These are phyloP conservation scores for Botrytis fabae DNA, from an alignment of 2,329 filamentous ascomycete genomes.

Conservation along the genomic window DNA sequence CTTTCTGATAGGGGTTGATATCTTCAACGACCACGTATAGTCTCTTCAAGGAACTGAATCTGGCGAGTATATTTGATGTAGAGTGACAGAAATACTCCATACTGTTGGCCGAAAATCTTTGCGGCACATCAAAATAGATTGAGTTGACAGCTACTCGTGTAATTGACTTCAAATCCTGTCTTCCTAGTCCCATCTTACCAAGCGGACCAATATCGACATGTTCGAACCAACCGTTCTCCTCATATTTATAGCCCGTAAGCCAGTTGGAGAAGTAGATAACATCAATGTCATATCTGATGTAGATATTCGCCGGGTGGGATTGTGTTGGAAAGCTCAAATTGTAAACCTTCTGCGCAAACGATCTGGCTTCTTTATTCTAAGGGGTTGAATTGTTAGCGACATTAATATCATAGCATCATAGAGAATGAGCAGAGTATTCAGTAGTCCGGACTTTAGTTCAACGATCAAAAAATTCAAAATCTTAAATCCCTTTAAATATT, in stretches of 20 bases:
- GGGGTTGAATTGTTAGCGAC: not conserved
- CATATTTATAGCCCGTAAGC: not conserved
- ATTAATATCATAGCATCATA: not conserved
- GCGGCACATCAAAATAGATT: not conserved
- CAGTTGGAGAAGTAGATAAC: constrained; percentile 6
- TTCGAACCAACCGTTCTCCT: not conserved
- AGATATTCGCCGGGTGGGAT: not conserved
- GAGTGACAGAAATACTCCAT: not conserved
- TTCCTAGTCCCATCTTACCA: constrained; percentile 13
- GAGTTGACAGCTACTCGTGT: constrained; percentile 8
- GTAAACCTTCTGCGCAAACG: not conserved
- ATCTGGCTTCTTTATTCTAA: constrained; percentile 11
- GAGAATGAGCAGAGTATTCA: not conserved
- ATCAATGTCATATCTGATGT: constrained; percentile 10
- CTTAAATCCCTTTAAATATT: not conserved
- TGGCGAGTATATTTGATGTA: not conserved
- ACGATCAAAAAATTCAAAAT: not conserved
- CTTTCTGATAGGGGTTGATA: not conserved
- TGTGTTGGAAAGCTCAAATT: constrained; percentile 3
- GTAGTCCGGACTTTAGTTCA: not conserved
- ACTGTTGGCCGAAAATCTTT: not conserved
- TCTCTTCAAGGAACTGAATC: not conserved
- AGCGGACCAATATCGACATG: constrained; percentile 3
- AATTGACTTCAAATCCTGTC: not conserved
- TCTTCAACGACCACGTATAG: constrained; percentile 15